Percentiles rank a stretch among this genome's conserved stretches.
These are phyloP conservation scores for Umbelopsis sp. DNA, from an alignment of 192 early-diverging fungal species.

Conservation along the genomic window DNA sequence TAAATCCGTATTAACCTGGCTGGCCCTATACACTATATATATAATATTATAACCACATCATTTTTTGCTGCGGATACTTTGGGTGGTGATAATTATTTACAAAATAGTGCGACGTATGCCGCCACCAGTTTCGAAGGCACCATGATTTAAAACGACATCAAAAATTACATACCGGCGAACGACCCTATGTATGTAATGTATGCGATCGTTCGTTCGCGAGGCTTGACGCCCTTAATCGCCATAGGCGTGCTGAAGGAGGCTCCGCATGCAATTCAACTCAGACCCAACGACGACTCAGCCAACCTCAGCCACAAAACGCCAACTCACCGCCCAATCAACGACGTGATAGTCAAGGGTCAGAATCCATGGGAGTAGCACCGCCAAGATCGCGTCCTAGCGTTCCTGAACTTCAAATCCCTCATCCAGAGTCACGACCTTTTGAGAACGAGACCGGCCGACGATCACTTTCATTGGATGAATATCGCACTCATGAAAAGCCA, in stretches of 20 bases:
- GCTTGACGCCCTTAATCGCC: constrained; percentile 58
- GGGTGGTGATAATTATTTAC: background rate
- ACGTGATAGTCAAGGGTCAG: background rate
- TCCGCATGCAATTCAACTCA: constrained; percentile 20
- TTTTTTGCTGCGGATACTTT: constrained; percentile 3
- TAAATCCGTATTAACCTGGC: no score
- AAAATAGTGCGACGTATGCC: constrained; percentile 41
- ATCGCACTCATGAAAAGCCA: constrained; percentile 22
- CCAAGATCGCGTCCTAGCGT: constrained; percentile 9
- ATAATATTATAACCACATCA: no score
- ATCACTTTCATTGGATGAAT: constrained; percentile 1
- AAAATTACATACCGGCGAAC: constrained; percentile 59
- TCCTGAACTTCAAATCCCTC: constrained; percentile 10
- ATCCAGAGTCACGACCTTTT: constrained; percentile 14
- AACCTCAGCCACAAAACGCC: constrained; percentile 22
- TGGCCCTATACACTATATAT: no score
- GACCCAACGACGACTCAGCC: constrained; percentile 4
- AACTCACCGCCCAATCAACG: constrained; percentile 10
- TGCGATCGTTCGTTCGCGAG: constrained; percentile 54
- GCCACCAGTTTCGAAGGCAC: constrained; percentile 50
- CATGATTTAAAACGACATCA: constrained; percentile 60
- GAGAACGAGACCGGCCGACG: constrained; percentile 1
- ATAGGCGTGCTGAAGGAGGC: constrained; percentile 50
- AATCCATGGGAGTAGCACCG: background rate
- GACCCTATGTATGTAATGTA: constrained; percentile 48